These are phyloP conservation scores for Babesia bigemina DNA, from an alignment of 169 alveolate genomes.

Conservation along the genomic window DNA sequence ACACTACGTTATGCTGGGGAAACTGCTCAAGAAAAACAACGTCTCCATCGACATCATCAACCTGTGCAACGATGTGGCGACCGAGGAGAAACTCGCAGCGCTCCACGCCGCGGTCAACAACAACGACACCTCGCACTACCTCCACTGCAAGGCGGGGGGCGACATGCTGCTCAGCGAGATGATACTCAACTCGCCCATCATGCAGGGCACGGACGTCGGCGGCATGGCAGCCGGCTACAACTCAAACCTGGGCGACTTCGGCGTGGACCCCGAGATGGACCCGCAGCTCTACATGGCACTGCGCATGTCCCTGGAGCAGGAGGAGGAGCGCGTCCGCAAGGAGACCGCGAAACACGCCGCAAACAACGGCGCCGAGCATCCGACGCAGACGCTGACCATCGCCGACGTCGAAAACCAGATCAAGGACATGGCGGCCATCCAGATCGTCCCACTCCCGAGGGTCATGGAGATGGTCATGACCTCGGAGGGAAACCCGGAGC, in stretches of 20 bases:
- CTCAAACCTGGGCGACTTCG: constrained; percentile 61
- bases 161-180: constrained; percentile 61
- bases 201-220: constrained; percentile 22
- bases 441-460: constrained; percentile 57
- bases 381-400: neutral
- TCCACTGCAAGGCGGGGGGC: constrained; percentile 51
- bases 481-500: constrained; percentile 68
- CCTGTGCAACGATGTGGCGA: constrained; percentile 44
- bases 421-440: constrained; percentile 56
- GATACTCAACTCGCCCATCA: constrained; percentile 45
- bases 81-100: constrained; percentile 59
- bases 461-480: constrained; percentile 62
- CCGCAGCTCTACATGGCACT: constrained; percentile 71
- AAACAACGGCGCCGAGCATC: constrained; percentile 2
- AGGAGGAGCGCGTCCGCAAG: constrained; percentile 66
- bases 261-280: constrained; percentile 71
- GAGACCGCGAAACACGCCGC: constrained; percentile 6
- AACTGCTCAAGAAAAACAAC: constrained; percentile 90
- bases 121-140: constrained; percentile 63
- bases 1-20: constrained; percentile 88
- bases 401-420: constrained; percentile 52
- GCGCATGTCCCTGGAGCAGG: constrained; percentile 69
- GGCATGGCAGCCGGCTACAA: constrained; percentile 6
- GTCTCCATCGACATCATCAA: constrained; percentile 82
- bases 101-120: constrained; percentile 57